Evolutionary conservation across 192 early-diverging fungal species (phyloP), one percentile per base, ranked within the genome.

Genomic region (Globomyces pollinis-pini): DNA sequence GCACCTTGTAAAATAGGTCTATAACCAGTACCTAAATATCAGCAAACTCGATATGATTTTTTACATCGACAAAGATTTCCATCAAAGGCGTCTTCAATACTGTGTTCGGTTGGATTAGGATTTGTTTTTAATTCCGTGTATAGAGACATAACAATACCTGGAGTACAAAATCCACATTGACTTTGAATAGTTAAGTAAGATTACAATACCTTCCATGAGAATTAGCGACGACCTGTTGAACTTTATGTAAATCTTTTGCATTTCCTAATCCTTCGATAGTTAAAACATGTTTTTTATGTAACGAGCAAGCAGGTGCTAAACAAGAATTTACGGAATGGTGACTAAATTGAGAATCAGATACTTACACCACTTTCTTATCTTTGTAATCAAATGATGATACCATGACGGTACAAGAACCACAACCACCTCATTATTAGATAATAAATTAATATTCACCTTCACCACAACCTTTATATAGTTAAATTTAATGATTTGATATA

Each of bases 121-220:
- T 90, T 89, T 63, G 87, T 89, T 47, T 83, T 73, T 50, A 90
- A 70, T 36, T 88, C 67, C 13, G 84, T 76, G 67, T 91, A 93
- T 33, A 91, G 76, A 16, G 86, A 88, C 89, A 91, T 91, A 61
- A 85, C 89, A 33, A 93, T 90, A 18, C 91, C 91, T 1, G 91
- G 89, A 1, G 91, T 93, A 57, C 91, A 93, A 76, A 91, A 91
- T 32, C 91, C 91, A 66, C 91, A 93, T 70, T 93, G 91, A 26
- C 61, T 51, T n/a, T n/a, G n/a, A n/a, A n/a, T n/a, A n/a, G n/a
- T n/a, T n/a, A n/a, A n/a, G n/a, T n/a, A n/a, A n/a, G n/a, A n/a
- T n/a, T n/a, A n/a, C n/a, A n/a, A n/a, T n/a, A n/a, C n/a, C n/a
- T n/a, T 38, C 87, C 88, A 52, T 89, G 86, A 63, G 74, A 64